phyloP scores from a whole-genome alignment of 768 basidiomycete species.

The Terana coerulea region DNA sequence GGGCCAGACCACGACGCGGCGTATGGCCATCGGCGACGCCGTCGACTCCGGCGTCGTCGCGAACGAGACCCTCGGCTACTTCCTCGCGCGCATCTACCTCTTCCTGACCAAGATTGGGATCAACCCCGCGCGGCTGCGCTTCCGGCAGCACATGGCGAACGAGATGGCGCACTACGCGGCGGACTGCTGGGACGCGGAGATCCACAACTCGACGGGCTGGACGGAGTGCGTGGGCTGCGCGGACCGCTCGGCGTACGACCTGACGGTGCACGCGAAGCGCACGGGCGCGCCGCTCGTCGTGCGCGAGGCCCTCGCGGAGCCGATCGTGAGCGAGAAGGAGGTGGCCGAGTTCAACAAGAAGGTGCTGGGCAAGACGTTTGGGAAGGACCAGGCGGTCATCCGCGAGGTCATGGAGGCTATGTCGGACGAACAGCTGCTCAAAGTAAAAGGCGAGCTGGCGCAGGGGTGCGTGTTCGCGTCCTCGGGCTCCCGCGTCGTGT shows the following conservation, averaged over 20 bases:
- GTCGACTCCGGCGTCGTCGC: constrained; percentile 84
- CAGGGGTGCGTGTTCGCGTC: constrained; percentile 55
- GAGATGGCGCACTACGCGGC: constrained; percentile 99
- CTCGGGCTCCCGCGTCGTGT: not conserved
- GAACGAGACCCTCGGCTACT: constrained; percentile 97
- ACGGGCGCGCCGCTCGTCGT: constrained; percentile 88
- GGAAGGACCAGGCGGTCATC: constrained; percentile 69
- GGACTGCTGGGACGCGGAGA: constrained; percentile 99
- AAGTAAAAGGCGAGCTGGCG: constrained; percentile 66
- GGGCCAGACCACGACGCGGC: constrained; percentile 60
- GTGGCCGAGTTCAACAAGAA: constrained; percentile 86
- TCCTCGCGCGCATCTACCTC: constrained; percentile 86
- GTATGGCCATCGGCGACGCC: constrained; percentile 84
- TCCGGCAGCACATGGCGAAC: constrained; percentile 98
- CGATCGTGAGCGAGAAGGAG: constrained; percentile 76
- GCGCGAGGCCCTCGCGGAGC: constrained; percentile 80
- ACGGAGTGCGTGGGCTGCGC: constrained; percentile 99
- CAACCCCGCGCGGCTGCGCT: constrained; percentile 75
- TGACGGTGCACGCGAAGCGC: constrained; percentile 81
- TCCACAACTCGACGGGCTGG: constrained; percentile 89
- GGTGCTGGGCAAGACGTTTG: constrained; percentile 83
- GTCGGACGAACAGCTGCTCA: constrained; percentile 59
- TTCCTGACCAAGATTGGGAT: constrained; percentile 93
- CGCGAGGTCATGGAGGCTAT: constrained; percentile 63
- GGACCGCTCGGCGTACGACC: constrained; percentile 95